These are phyloP conservation scores for Spirogloea muscicola DNA, from an alignment of 139 green algal species.

Conservation along the genomic window DNA sequence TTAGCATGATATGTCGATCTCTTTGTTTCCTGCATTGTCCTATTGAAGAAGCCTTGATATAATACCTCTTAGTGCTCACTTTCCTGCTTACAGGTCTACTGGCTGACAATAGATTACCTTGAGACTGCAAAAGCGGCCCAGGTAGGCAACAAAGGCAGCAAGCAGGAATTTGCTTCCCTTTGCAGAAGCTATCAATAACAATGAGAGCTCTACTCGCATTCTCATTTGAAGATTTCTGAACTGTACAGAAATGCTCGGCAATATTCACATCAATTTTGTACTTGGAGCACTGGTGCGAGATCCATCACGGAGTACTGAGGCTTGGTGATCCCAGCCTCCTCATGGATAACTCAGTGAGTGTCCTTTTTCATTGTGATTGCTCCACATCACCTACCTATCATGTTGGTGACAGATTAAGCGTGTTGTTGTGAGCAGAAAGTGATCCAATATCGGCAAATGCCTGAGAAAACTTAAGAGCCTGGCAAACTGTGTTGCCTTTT, in stretches of 20 bases:
- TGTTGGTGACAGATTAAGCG: neutral
- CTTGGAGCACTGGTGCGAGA: conserved; percentile 67
- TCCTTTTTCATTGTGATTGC: neutral
- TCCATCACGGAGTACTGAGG: conserved; percentile 46
- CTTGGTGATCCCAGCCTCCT: conserved; percentile 28
- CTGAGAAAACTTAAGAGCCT: neutral
- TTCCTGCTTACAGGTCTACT: conserved; percentile 74
- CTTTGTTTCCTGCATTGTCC: no score
- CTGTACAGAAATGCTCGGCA: conserved; percentile 47
- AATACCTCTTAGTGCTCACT: no score
- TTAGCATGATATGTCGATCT: no score
- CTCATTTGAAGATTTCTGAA: neutral
- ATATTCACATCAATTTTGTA: conserved; percentile 75
- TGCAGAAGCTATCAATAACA: neutral
- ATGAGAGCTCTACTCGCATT: no score
- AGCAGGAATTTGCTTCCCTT: neutral
- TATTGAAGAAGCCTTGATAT: no score
- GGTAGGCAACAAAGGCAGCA: neutral
- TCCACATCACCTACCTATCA: neutral
- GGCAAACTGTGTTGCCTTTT: neutral
- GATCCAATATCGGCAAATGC: neutral
- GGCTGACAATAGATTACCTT: conserved; percentile 72
- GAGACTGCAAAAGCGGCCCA: conserved; percentile 59
- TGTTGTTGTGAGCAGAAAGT: neutral
- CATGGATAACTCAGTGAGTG: conserved; percentile 17